Evolutionary conservation across 768 basidiomycete genomes (phyloP).

Genomic region (Lactifluus volemus): DNA sequence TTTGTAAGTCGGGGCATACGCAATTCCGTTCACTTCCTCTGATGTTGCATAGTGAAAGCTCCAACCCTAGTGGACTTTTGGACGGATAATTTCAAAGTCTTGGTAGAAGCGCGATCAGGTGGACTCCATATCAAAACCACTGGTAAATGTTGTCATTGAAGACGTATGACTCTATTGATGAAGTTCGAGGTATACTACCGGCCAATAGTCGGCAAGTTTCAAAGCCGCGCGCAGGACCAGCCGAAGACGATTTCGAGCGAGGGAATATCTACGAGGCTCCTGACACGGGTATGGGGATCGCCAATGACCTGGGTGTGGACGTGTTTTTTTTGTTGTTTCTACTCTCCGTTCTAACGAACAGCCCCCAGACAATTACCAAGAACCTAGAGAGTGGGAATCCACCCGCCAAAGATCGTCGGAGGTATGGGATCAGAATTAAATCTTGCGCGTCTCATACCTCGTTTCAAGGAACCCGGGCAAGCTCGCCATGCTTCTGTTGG

Average conservation of each 20-base stretch:
- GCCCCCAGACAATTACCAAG: neutral
- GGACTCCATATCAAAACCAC: constrained; percentile 31
- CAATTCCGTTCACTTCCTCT: neutral
- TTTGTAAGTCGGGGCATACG: constrained; percentile 37
- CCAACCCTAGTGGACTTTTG: constrained; percentile 65
- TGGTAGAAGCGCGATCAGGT: constrained; percentile 54
- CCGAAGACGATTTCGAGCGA: neutral
- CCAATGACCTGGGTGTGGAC: neutral
- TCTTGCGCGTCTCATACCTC: neutral
- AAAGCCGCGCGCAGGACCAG: neutral
- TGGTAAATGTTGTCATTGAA: constrained; percentile 22
- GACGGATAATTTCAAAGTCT: constrained; percentile 61
- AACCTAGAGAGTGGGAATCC: constrained; percentile 18
- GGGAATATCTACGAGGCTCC: neutral
- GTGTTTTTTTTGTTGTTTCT: neutral
- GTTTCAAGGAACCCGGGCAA: constrained; percentile 75
- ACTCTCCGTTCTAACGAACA: neutral
- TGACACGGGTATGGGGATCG: neutral
- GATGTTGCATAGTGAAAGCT: constrained; percentile 44
- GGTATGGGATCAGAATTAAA: constrained; percentile 27
- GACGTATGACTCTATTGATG: neutral
- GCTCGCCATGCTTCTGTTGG: constrained; percentile 62
- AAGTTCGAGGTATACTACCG: constrained; percentile 33
- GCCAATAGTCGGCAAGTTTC: constrained; percentile 41
- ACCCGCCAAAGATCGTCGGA: constrained; percentile 47